A percentile compares a stretch with the other conserved stretches of the same genome.
phyloP scores from a whole-genome alignment of 108 stramenopile species.

The Mediolabrus comicus region DNA sequence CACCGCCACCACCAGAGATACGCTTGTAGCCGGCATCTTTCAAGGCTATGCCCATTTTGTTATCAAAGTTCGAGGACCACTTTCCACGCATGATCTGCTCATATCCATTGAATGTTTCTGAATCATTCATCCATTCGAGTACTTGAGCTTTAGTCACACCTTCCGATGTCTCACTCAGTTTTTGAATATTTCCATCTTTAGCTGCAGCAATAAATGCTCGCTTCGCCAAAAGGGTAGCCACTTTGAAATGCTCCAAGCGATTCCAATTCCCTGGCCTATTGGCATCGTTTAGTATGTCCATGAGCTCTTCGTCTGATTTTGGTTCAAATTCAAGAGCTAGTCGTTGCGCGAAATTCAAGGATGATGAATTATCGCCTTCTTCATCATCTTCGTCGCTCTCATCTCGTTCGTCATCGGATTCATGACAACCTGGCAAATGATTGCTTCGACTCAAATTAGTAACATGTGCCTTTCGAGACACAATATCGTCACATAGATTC shows the following conservation, averaged over 20 bases:
- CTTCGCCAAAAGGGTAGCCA: not conserved
- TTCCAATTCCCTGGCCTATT: not conserved
- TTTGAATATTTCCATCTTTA: not conserved
- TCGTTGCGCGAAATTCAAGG: not conserved
- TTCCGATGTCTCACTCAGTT: not conserved
- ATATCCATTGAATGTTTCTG: not conserved
- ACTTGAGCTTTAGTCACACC: not conserved
- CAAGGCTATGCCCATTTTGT: not conserved
- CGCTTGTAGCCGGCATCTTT: not conserved
- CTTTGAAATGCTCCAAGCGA: not conserved
- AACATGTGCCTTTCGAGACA: no score
- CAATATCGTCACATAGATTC: no score
- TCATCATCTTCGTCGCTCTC: slow-evolving; percentile 33
- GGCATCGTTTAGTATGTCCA: not conserved
- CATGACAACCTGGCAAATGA: no score
- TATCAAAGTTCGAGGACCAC: not conserved
- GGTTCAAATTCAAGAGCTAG: not conserved
- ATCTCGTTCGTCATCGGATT: no score
- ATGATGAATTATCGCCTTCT: not conserved
- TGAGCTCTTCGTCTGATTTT: not conserved
- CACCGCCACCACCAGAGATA: not conserved
- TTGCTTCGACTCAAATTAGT: no score
- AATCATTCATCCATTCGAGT: not conserved
- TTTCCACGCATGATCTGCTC: not conserved
- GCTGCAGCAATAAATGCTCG: not conserved